Evolutionary conservation across 2,329 filamentous ascomycete genomes (phyloP).

Genomic region (Sporothrix brunneoviolacea): DNA sequence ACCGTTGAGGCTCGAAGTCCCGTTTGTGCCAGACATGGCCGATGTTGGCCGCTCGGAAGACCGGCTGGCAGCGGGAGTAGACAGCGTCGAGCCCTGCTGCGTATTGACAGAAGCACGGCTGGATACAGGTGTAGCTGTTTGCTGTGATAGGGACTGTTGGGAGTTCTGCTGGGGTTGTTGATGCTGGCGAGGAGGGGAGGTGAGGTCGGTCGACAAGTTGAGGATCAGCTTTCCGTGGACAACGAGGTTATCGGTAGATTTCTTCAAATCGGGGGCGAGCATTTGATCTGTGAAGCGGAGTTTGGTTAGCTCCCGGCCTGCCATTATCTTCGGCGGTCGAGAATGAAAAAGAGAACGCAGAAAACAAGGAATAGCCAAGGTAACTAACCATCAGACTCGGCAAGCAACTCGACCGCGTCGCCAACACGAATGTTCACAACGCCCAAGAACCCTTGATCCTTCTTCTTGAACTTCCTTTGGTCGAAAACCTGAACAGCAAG

Average conservation of each 20-base stretch:
- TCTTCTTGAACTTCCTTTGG: conserved; percentile 99
- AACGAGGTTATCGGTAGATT: conserved; percentile 95
- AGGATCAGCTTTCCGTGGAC: conserved; percentile 97
- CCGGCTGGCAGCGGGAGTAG: conserved; percentile 37
- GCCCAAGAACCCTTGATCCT: conserved; percentile 96
- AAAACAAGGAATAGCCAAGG: conserved; percentile 20
- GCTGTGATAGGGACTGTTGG: conserved; percentile 11
- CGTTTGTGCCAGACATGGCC: conserved; percentile 44
- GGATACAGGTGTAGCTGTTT: conserved; percentile 28
- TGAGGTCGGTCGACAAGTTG: conserved; percentile 87
- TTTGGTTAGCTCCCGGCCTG: no score
- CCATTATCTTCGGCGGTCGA: conserved; percentile 22
- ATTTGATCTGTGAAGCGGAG: conserved; percentile 71
- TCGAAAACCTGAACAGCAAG: conserved; percentile 98
- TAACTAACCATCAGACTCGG: conserved; percentile 74
- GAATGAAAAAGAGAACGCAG: conserved; percentile 14
- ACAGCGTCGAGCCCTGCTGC: conserved; percentile 38
- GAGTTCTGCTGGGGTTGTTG: conserved; percentile 16
- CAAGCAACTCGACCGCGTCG: conserved; percentile 84
- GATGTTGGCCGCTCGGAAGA: conserved; percentile 46
- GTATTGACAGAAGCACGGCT: conserved; percentile 40
- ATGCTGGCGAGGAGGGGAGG: conserved; percentile 53
- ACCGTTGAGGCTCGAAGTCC: conserved; percentile 33
- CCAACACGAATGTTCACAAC: conserved; percentile 97
- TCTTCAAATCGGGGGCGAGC: conserved; percentile 94